Base-by-base conservation (phyloP, 768 basidiomycete genomes). In the Hygrophorus pudorinus region DNA sequence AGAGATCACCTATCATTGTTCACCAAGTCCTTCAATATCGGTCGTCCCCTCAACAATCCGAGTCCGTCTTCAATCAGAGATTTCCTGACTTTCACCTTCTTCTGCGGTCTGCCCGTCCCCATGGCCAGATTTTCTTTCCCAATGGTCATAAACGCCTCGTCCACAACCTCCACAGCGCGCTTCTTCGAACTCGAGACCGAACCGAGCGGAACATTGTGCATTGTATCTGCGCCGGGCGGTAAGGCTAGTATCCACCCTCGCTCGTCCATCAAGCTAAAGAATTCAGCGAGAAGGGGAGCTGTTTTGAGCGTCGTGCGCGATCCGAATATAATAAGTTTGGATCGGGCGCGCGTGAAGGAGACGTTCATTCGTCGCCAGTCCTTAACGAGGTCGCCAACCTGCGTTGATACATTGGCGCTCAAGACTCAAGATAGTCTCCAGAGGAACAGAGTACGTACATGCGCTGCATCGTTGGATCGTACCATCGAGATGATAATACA, bases 301-400 rank as follows among this genome's bases (percentile, higher is more conserved):
- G 60, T 57, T 33, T 75, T 59, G 8, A 99, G 70, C 1, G 94
- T 99, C 54, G 65, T 74, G 33, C 82, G 72, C 0, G 90, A 93
- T 3, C 96, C 94, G 53, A 99, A 72, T 46, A 99, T 83, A 60
- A 97, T 71, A 2, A 99, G 67, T 65, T 99, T 99, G 28, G 78
- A 76, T 44, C 83, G 79, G 0, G 93, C 94, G 12, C 96, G 82
- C 1, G 94, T 97, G 60, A 98, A 90, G 5, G 91, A 85, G 13
- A 99, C 96, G 56, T 99, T 99, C 72, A 97, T 82, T 28, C 96
- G 65, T 30, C 96, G 73, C 93, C 94, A 97, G 58, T 99, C 96
- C 53, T 85, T 89, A 18, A 98, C 68, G 2, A 99, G 72, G 42
- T 97, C 92, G 7, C 96, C 96, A 20, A 90, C 73, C 92, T 94